phyloP scores from a whole-genome alignment of 2,329 filamentous ascomycete species.

The Verticillium dahliae region DNA sequence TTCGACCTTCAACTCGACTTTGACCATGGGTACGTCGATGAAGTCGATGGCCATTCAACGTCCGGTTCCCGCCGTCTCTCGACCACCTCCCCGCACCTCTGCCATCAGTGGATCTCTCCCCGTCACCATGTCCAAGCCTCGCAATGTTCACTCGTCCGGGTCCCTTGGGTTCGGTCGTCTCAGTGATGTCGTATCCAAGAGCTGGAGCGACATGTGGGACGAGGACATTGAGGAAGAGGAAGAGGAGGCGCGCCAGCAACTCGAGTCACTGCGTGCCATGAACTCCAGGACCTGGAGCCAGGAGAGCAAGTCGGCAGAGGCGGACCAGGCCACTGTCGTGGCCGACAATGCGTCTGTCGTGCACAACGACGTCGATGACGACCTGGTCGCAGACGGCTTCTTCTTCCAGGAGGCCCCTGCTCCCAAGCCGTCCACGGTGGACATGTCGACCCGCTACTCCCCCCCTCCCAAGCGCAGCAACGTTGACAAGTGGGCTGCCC shows the following conservation, averaged over 20 bases:
- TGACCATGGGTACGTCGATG: constrained; percentile 75
- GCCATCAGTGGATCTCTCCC: constrained; percentile 64
- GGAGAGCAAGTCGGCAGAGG: constrained; percentile 53
- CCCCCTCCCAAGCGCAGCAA: constrained; percentile 56
- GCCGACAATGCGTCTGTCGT: constrained; percentile 25
- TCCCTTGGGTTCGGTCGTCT: constrained; percentile 74
- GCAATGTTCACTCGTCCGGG: constrained; percentile 61
- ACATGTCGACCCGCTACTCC: constrained; percentile 45
- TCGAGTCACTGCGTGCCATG: constrained; percentile 54
- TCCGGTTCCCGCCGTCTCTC: constrained; percentile 32
- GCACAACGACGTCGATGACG: constrained; percentile 50
- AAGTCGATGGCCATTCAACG: constrained; percentile 59
- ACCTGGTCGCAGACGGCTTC: constrained; percentile 62
- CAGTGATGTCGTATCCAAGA: constrained; percentile 82
- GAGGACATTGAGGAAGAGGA: constrained; percentile 78
- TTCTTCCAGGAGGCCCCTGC: constrained; percentile 62
- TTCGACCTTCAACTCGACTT: constrained; percentile 75
- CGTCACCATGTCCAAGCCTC: constrained; percentile 73
- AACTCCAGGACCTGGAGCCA: constrained; percentile 76
- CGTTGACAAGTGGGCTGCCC: constrained; percentile 81
- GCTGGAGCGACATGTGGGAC: constrained; percentile 98
- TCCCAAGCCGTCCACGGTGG: constrained; percentile 26
- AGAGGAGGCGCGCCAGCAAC: constrained; percentile 55
- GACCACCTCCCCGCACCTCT: constrained; percentile 46
- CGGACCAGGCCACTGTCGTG: constrained; percentile 32